Evolutionary conservation across 139 green algal species (phyloP).

Genomic region (Pseudopediastrum boryanum): DNA sequence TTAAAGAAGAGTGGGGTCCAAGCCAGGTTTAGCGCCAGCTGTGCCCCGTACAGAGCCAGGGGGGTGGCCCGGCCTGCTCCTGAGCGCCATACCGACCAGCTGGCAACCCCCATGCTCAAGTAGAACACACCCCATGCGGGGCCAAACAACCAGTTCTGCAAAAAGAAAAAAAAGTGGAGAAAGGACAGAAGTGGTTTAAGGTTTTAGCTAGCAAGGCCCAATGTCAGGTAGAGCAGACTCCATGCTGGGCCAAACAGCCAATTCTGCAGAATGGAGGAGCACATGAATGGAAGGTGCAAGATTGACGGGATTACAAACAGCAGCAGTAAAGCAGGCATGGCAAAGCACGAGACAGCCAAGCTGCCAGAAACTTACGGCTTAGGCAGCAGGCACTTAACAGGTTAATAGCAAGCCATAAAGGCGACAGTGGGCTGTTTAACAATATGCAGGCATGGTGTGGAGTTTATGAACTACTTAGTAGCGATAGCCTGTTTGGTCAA

Average conservation of each 20-base stretch:
- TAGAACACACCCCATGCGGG: constrained; percentile 62
- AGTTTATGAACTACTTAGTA: too few relatives aligned
- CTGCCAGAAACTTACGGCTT: too few relatives aligned
- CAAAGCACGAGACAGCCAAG: too few relatives aligned
- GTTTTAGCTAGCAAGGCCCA: not conserved
- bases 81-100: constrained; percentile 43
- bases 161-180: not conserved
- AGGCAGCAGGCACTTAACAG: too few relatives aligned
- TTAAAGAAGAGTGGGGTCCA: constrained; percentile 70
- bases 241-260: not conserved
- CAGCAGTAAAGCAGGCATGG: too few relatives aligned
- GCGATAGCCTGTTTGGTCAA: too few relatives aligned
- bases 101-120: constrained; percentile 57
- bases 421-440: too few relatives aligned
- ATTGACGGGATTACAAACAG: not conserved
- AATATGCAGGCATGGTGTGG: too few relatives aligned
- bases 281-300: not conserved
- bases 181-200: not conserved
- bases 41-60: constrained; percentile 47
- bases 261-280: not conserved
- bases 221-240: not conserved
- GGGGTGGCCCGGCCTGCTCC: constrained; percentile 1
- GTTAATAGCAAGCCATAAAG: too few relatives aligned
- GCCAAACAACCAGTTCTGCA: constrained; percentile 61
- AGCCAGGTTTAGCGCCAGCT: constrained; percentile 61